Conservation (phyloP, 116 monocot genomes). For the Trichopus zeylanicus region DNA sequence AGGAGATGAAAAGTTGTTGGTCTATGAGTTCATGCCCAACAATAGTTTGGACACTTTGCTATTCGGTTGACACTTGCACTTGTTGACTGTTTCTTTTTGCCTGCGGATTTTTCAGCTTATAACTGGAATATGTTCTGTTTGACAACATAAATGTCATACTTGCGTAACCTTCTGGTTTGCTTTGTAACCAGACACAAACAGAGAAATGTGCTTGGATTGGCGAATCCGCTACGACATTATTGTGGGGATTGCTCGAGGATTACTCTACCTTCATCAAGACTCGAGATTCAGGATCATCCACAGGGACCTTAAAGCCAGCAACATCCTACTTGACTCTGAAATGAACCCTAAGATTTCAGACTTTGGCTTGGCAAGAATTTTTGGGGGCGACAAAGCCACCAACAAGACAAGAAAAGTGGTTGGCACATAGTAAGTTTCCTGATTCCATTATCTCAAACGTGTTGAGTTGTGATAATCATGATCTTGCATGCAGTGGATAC, state of each 20-base stretch:
- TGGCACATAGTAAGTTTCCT: constrained; percentile 23
- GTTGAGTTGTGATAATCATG: too few relatives aligned
- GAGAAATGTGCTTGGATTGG: constrained; percentile 11
- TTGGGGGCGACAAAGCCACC: constrained; percentile 9
- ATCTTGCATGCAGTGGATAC: constrained; percentile 13
- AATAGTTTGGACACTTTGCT: constrained; percentile 6
- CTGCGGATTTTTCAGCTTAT: too few relatives aligned
- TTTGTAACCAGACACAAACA: too few relatives aligned
- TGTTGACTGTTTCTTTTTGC: too few relatives aligned
- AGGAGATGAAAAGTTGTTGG: constrained; percentile 4
- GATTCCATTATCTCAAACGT: too few relatives aligned
- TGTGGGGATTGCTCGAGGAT: constrained; percentile 19
- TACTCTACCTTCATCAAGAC: constrained; percentile 32
- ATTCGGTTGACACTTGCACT: too few relatives aligned
- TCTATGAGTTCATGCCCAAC: constrained; percentile 11
- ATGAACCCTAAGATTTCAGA: constrained; percentile 35
- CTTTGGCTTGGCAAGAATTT: constrained; percentile 25
- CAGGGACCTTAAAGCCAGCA: constrained; percentile 28
- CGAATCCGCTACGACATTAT: constrained; percentile 10
- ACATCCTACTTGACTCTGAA: constrained; percentile 19
- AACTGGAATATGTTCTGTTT: too few relatives aligned
- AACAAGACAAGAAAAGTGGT: constrained; percentile 18
- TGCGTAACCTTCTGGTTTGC: too few relatives aligned
- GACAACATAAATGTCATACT: too few relatives aligned
- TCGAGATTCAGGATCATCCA: constrained; percentile 26